Conservation (phyloP, 352 stramenopile species). For the Paralagenidium karlingii region DNA sequence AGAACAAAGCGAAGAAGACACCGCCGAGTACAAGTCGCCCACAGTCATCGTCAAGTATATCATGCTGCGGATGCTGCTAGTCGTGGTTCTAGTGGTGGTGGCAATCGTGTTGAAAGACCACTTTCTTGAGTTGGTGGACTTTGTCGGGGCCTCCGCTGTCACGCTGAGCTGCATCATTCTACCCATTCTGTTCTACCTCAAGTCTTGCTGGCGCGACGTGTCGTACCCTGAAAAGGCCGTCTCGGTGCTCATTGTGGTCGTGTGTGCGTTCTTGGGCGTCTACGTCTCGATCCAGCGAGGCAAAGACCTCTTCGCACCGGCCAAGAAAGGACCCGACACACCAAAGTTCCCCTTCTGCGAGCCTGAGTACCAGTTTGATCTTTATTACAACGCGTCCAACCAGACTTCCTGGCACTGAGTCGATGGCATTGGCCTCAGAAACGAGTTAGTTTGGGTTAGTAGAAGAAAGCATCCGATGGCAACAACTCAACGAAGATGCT, state of each 20-base stretch:
- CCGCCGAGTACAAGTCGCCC: background rate
- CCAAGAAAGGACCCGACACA: background rate
- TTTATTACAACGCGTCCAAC: slow-evolving; percentile 1
- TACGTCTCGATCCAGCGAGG: slow-evolving; percentile 5
- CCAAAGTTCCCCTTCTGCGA: slow-evolving; percentile 1
- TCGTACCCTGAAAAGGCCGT: slow-evolving; percentile 8
- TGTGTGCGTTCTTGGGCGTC: slow-evolving; percentile 5
- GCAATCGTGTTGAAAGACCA: slow-evolving; percentile 25
- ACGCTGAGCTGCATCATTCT: slow-evolving; percentile 38
- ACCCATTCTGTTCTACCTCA: slow-evolving; percentile 6
- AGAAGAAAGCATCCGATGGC: background rate
- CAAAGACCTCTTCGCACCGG: slow-evolving; percentile 5
- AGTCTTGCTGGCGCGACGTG: slow-evolving; percentile 5
- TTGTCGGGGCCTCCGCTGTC: slow-evolving; percentile 31
- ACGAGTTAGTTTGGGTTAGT: background rate
- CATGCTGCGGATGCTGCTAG: slow-evolving; percentile 21
- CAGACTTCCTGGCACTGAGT: no score
- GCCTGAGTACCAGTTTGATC: background rate
- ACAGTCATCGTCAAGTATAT: slow-evolving; percentile 9
- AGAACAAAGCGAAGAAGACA: background rate
- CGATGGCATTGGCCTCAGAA: background rate
- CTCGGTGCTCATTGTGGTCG: slow-evolving; percentile 1
- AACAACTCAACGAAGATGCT: background rate
- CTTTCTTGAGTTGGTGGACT: slow-evolving; percentile 40
- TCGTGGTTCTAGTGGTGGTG: slow-evolving; percentile 22